Evolutionary conservation across 352 stramenopile genomes (phyloP), one percentile per base, ranked within the genome.

Genomic region (Phytophthora brassicae): DNA sequence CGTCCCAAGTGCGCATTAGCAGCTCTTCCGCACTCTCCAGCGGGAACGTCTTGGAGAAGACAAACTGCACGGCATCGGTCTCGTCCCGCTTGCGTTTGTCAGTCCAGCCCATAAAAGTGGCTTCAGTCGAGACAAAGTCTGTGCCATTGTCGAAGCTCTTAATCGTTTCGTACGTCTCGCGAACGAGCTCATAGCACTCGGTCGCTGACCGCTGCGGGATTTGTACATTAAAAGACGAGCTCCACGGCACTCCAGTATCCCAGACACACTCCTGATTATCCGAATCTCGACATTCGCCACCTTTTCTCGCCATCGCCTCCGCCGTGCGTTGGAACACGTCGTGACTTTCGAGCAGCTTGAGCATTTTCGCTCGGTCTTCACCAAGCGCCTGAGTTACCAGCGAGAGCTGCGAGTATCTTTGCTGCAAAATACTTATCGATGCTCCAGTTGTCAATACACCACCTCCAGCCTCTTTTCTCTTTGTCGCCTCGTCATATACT

Each of bases 91-190:
- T 70, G 16, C 74, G 74, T 13, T 70, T 74, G 50, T 82, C 74
- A 4, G 67, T 80, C 74, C 70, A 80, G 28, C 70, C 74, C 70
- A 82, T 79, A 42, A 80, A 74, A 3, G 24, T 57, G 13, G 71
- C 54, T 8, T 59, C 68, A 0, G 63, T 74, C 4, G 70, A 66
- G 23, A 70, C 17, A 22, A 52, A 74, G 9, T 62, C 56, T 8
- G 52, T 54, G 12, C 28, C 43, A 13, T 65, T 14, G 1, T 60
- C 66, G 33, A 79, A 77, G 17, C 55, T 65, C 13, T 46, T 61
- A 24, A 86, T 82, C 17, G 74, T 47, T 8, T 80, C 63, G 50
- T 82, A 82, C 11, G 77, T 73, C 28, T 84, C 70, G 6, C 75
- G 75, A 12, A 86, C 60, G 31, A 84, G 74, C 3, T 57, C 66